Evolutionary conservation across 257 asterid species (phyloP).

Genomic region (Plantago ovata): DNA sequence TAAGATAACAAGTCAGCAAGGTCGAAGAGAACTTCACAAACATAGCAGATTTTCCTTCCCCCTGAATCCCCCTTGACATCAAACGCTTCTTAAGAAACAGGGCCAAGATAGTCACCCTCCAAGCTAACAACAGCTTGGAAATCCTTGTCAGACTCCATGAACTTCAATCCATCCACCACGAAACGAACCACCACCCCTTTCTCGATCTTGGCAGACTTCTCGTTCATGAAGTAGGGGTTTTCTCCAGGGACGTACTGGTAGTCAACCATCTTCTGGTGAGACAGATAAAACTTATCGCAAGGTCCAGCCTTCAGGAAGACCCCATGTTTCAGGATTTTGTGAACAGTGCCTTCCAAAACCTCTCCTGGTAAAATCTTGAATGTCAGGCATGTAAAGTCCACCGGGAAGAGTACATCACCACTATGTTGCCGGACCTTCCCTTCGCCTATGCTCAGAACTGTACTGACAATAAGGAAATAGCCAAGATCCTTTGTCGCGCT

Average conservation of each 20-base stretch:
- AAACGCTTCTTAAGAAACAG: constrained; percentile 73
- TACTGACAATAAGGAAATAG: constrained; percentile 61
- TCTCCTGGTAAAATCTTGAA: constrained; percentile 72
- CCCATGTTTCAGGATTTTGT: constrained; percentile 71
- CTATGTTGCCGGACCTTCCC: constrained; percentile 67
- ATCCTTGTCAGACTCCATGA: constrained; percentile 68
- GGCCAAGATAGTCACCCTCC: constrained; percentile 80
- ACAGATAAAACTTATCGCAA: constrained; percentile 48
- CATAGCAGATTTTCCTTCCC: background rate
- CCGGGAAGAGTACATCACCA: constrained; percentile 81
- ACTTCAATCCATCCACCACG: constrained; percentile 67
- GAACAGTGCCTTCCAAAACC: constrained; percentile 66
- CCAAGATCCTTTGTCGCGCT: constrained; percentile 73
- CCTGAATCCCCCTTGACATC: background rate
- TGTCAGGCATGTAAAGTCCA: constrained; percentile 71
- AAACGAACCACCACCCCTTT: constrained; percentile 62
- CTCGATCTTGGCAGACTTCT: constrained; percentile 59
- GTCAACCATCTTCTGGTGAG: constrained; percentile 66
- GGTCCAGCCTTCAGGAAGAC: constrained; percentile 73
- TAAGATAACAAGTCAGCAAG: no score
- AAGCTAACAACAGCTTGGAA: constrained; percentile 68
- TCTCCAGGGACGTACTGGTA: constrained; percentile 71
- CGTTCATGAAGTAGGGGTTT: constrained; percentile 66
- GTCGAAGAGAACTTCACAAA: no score
- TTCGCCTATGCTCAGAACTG: constrained; percentile 55